Conservation (phyloP, 768 basidiomycete species). For the Rubroboletus satanas region DNA sequence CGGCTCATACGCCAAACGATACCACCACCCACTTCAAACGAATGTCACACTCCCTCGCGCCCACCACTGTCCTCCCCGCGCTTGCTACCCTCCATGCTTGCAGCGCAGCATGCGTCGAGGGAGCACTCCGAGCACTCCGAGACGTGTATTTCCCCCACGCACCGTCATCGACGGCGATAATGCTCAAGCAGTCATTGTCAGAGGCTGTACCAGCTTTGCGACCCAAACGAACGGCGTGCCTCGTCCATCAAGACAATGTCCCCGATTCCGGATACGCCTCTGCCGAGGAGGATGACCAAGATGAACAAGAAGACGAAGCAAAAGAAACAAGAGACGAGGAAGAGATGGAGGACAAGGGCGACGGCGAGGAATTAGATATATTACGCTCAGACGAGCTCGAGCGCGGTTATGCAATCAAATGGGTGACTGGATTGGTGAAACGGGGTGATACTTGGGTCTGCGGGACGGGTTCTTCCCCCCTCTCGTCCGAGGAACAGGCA, state of each 20-base stretch:
- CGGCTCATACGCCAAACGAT: conserved; percentile 5
- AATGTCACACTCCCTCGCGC: conserved; percentile 29
- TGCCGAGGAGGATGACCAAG: conserved; percentile 57
- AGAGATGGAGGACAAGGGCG: background rate
- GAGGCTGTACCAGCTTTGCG: conserved; percentile 21
- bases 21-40: background rate
- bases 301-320: conserved; percentile 16
- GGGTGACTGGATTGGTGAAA: conserved; percentile 68
- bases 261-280: conserved; percentile 81
- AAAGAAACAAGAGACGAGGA: conserved; percentile 11
- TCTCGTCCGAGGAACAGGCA: conserved; percentile 35
- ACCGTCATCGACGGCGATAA: conserved; percentile 4
- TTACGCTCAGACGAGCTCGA: conserved; percentile 65
- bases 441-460: conserved; percentile 52
- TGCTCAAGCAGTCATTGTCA: conserved; percentile 18
- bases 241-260: conserved; percentile 40
- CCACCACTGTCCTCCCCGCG: conserved; percentile 54
- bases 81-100: conserved; percentile 41
- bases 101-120: conserved; percentile 36
- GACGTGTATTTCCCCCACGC: conserved; percentile 49
- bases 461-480: conserved; percentile 12
- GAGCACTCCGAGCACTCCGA: conserved; percentile 43
- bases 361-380: conserved; percentile 36
- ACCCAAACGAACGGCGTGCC: conserved; percentile 17
- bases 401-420: conserved; percentile 62